Conservation (phyloP, 1,284 basidiomycete genomes). For the Moesziomyces sp. region DNA sequence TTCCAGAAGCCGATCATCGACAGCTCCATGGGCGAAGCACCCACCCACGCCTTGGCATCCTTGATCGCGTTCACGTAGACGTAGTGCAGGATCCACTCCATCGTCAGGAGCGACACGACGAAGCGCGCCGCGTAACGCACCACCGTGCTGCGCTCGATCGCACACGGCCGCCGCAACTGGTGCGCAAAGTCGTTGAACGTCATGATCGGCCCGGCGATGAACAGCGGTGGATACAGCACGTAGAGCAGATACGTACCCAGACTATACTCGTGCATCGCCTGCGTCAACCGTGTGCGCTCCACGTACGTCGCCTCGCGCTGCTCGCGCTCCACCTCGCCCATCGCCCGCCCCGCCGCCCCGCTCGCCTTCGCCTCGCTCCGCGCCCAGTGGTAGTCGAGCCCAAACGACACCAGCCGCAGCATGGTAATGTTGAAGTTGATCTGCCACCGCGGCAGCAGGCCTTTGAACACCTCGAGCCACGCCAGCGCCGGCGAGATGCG, state of each 20-base stretch:
- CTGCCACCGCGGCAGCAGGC: slow-evolving; percentile 89
- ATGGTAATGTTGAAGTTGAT: slow-evolving; percentile 96
- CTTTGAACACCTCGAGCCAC: slow-evolving; percentile 75
- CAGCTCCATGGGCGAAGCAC: slow-evolving; percentile 81
- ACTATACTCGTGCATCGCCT: slow-evolving; percentile 71
- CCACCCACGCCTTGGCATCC: slow-evolving; percentile 78
- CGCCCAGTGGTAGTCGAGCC: slow-evolving; percentile 88
- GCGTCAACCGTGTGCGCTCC: slow-evolving; percentile 39
- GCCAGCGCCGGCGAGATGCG: slow-evolving; percentile 73
- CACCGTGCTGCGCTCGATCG: slow-evolving; percentile 55
- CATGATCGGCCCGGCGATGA: slow-evolving; percentile 95
- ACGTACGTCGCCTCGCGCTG: slow-evolving; percentile 25
- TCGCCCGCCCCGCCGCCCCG: slow-evolving; percentile 64
- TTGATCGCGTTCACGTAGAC: slow-evolving; percentile 99
- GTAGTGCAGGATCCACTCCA: slow-evolving; percentile 91
- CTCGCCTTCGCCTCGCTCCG: slow-evolving; percentile 66
- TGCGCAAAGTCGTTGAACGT: slow-evolving; percentile 94
- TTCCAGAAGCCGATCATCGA: slow-evolving; percentile 98
- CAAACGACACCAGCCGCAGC: slow-evolving; percentile 91
- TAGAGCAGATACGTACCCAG: slow-evolving; percentile 78
- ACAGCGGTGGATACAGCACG: slow-evolving; percentile 87
- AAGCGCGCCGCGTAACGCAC: slow-evolving; percentile 79
- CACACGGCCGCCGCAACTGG: slow-evolving; percentile 74
- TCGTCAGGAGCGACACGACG: slow-evolving; percentile 78
- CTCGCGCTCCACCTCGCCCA: slow-evolving; percentile 13